Conservation (phyloP, 1,284 basidiomycete species). For the Cystobasidium slooffiae region DNA sequence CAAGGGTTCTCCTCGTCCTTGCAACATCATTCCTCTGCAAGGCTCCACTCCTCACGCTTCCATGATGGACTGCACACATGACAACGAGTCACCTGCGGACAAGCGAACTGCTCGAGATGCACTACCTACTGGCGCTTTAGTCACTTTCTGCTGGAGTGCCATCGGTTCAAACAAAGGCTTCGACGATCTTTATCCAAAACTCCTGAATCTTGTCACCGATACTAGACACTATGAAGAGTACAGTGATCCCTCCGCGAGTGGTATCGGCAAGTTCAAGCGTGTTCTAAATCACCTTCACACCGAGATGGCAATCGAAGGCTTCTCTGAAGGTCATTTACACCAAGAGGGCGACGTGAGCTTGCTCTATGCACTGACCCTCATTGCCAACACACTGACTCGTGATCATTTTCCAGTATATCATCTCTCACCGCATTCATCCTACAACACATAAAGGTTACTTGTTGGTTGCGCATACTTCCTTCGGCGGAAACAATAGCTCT, state of each 20-base stretch:
- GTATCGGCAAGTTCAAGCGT: conserved; percentile 77
- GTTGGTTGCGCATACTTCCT: conserved; percentile 86
- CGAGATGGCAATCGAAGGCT: conserved; percentile 83
- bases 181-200: conserved; percentile 91
- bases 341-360: conserved; percentile 84
- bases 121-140: conserved; percentile 84
- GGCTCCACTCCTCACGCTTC: conserved; percentile 88
- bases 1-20: conserved; percentile 73
- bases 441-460: conserved; percentile 87
- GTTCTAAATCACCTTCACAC: conserved; percentile 82
- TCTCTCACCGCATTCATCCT: conserved; percentile 86
- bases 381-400: neutral
- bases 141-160: conserved; percentile 81
- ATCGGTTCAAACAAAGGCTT: conserved; percentile 93
- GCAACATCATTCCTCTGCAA: conserved; percentile 74
- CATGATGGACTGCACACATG: conserved; percentile 91
- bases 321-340: conserved; percentile 88
- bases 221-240: conserved; percentile 72
- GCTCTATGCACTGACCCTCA: neutral
- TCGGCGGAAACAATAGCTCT: conserved; percentile 69
- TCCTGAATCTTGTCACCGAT: conserved; percentile 83
- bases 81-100: conserved; percentile 86
- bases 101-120: conserved; percentile 91
- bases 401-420: conserved; percentile 71
- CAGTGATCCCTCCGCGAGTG: conserved; percentile 56